phyloP scores from a whole-genome alignment of 805 yeast species.

The Wickerhamomyces chaumierensis region DNA sequence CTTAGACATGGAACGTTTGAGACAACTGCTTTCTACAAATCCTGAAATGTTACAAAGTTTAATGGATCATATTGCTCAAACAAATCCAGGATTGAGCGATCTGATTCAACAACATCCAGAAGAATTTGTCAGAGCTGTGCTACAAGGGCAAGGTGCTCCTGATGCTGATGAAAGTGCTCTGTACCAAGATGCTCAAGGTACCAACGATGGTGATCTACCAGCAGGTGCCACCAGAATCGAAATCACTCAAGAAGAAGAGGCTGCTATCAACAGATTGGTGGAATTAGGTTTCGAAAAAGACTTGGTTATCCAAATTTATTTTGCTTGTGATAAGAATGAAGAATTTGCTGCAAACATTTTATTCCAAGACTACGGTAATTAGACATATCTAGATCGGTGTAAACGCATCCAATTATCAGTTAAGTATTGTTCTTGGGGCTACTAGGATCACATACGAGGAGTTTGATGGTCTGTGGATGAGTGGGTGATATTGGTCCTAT shows the following conservation, averaged over 20 bases:
- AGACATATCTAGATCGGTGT: not conserved
- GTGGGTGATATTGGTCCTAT: too few relatives aligned
- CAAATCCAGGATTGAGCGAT: constrained; percentile 78
- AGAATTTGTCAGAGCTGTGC: constrained; percentile 63
- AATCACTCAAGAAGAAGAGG: constrained; percentile 74
- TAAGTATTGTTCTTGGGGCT: too few relatives aligned
- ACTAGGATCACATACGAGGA: too few relatives aligned
- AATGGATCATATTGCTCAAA: constrained; percentile 67
- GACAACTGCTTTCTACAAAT: constrained; percentile 71
- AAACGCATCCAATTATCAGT: too few relatives aligned
- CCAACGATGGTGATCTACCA: constrained; percentile 8
- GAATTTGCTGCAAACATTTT: constrained; percentile 91
- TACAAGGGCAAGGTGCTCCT: constrained; percentile 35
- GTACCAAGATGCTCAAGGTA: constrained; percentile 19
- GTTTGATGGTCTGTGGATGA: too few relatives aligned
- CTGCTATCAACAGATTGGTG: constrained; percentile 80
- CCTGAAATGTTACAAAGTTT: constrained; percentile 84
- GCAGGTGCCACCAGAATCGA: constrained; percentile 39
- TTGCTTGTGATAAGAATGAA: constrained; percentile 97
- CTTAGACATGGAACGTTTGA: constrained; percentile 38
- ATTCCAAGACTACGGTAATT: constrained; percentile 45
- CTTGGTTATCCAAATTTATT: constrained; percentile 82
- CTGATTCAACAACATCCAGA: constrained; percentile 83
- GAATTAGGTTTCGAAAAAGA: constrained; percentile 89
- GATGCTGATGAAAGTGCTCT: constrained; percentile 19